Evolutionary conservation across 441 rosid genomes (phyloP), one percentile per base, ranked within the genome.

Genomic region (Bocquillonia castaneifolia): DNA sequence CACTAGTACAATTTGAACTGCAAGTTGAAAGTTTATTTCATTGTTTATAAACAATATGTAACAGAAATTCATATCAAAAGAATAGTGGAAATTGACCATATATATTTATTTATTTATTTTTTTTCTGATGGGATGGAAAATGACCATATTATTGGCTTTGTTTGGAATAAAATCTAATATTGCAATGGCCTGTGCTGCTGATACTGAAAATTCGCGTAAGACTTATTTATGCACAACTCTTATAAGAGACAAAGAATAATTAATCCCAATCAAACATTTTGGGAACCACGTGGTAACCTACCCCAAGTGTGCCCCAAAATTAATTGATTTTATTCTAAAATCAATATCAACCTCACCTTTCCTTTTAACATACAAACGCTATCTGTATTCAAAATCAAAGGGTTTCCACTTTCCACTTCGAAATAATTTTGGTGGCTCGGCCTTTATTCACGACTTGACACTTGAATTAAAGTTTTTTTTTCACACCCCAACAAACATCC

Each of bases 231-330:
- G 42, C 42, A 39, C 12, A 39, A 39, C 9, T 0, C 42, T 39
- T 10, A 39, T 2, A 42, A 42, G 47, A 42, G 47, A 42, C 47
- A 13, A 42, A 42, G 3, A 0, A 42, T 0, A 42, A 42, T 42
- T 42, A 42, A 14, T 18, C 13, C 47, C 37, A 3, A 34, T 34
- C 37, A 50, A 50, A 50, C 6, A 0, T 3, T 1, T 55, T 37
- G 47, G 63, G 63, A 59, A 36, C 63, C 56, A 64, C 29, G 14
- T 14, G 32, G 58, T 32, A 51, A 23, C 68, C 66, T 47, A 15
- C 54, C 39, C 66, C 55, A 45, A 5, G 0, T 63, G 53, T 12
- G 17, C 40, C 67, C 28, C 15, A 25, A 29, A 6, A 53, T 53
- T 3, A 5, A n/a, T 52, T 6, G 0, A 15, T 37, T 53, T 39